These are phyloP conservation scores for Microdochium bolleyi DNA, from an alignment of 2,329 filamentous ascomycete species.

Conservation along the genomic window DNA sequence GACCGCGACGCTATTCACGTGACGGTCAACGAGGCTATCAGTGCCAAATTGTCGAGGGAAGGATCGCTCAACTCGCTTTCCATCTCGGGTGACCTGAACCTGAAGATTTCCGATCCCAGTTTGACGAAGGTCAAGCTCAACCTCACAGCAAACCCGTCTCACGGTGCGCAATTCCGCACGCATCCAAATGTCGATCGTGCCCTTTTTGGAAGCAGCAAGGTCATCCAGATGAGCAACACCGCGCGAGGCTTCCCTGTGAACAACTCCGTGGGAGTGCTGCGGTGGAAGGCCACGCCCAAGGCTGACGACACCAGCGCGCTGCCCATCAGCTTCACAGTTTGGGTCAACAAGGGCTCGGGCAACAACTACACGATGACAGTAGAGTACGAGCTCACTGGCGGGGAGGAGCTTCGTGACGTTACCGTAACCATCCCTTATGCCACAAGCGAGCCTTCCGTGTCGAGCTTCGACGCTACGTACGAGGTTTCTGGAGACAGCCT, in stretches of 20 bases:
- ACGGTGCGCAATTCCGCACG: constrained; percentile 85
- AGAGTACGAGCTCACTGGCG: constrained; percentile 87
- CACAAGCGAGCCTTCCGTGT: constrained; percentile 77
- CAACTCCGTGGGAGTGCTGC: constrained; percentile 84
- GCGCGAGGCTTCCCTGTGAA: constrained; percentile 89
- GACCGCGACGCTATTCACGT: constrained; percentile 84
- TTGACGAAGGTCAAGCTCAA: constrained; percentile 89
- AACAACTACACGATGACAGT: constrained; percentile 84
- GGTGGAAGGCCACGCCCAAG: constrained; percentile 83
- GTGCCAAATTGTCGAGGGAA: constrained; percentile 80
- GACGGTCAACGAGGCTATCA: constrained; percentile 82
- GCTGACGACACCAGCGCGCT: constrained; percentile 72
- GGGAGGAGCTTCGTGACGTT: constrained; percentile 74
- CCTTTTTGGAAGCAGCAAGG: constrained; percentile 73
- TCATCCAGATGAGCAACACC: constrained; percentile 84
- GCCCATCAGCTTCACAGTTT: constrained; percentile 94
- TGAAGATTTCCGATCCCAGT: constrained; percentile 80
- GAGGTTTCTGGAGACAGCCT: constrained; percentile 88
- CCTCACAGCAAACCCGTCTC: constrained; percentile 66
- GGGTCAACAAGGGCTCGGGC: constrained; percentile 82
- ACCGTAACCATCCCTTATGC: constrained; percentile 81
- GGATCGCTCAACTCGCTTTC: constrained; percentile 79
- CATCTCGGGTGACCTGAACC: constrained; percentile 84
- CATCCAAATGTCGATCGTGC: constrained; percentile 94
- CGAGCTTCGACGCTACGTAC: constrained; percentile 89